These are phyloP conservation scores for Mrakiaceae sp. DNA, from an alignment of 1,284 basidiomycete species.

Conservation along the genomic window DNA sequence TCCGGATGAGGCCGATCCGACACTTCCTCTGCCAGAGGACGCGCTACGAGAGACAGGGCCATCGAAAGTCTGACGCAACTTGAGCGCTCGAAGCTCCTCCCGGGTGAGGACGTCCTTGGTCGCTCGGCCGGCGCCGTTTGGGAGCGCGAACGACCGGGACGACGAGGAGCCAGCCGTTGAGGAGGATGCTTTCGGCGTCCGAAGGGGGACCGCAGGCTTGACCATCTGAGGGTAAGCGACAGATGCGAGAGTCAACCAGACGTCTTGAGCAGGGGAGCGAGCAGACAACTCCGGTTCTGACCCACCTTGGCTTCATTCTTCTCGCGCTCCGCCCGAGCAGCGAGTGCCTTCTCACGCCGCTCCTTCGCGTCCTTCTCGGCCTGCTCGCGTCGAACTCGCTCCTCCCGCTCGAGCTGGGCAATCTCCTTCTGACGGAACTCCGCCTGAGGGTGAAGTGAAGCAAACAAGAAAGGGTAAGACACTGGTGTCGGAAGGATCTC, in stretches of 20 bases:
- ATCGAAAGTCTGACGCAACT: slow-evolving; percentile 1
- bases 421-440: slow-evolving; percentile 7
- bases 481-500: not conserved
- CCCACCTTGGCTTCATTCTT: slow-evolving; percentile 11
- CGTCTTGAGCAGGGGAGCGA: not conserved
- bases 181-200: not conserved
- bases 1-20: not conserved
- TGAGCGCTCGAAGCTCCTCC: slow-evolving; percentile 13
- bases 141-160: not conserved
- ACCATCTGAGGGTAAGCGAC: not conserved
- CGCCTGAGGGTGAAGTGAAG: not conserved
- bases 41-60: not conserved
- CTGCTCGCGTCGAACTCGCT: slow-evolving; percentile 1
- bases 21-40: not conserved
- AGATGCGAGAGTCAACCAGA: not conserved
- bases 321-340: not conserved
- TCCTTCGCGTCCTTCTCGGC: slow-evolving; percentile 4
- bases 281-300: not conserved
- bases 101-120: slow-evolving; percentile 11
- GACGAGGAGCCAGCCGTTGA: not conserved
- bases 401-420: slow-evolving; percentile 1
- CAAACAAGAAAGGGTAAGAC: not conserved
- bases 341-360: not conserved
- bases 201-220: not conserved
- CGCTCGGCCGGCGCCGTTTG: not conserved